phyloP scores from a whole-genome alignment of 2,329 filamentous ascomycete species.

The Remersonia thermophila region DNA sequence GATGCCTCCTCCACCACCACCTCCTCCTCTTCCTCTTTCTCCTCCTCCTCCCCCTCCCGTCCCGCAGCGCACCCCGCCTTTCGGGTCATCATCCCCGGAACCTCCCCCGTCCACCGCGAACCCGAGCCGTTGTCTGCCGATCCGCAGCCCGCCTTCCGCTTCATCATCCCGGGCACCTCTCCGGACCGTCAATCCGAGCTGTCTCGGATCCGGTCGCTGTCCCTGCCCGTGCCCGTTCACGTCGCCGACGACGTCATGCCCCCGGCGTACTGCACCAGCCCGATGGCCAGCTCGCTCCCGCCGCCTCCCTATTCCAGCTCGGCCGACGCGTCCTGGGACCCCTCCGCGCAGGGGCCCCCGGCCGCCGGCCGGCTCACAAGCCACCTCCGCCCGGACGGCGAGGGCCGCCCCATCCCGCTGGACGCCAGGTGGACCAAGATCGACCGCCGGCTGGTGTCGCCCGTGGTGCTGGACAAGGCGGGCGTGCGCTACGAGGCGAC shows the following conservation, averaged over 20 bases:
- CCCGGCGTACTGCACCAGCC: slow-evolving; percentile 14
- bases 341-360: slow-evolving; percentile 19
- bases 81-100: slow-evolving; percentile 26
- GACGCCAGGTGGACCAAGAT: slow-evolving; percentile 51
- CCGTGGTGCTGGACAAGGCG: slow-evolving; percentile 42
- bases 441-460: slow-evolving; percentile 41
- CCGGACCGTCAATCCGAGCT: no score
- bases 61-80: slow-evolving; percentile 22
- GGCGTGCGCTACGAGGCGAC: slow-evolving; percentile 48
- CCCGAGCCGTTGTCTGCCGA: no score
- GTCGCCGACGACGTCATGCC: background rate
- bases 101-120: no score
- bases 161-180: slow-evolving; percentile 20
- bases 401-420: slow-evolving; percentile 42
- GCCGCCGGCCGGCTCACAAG: slow-evolving; percentile 13
- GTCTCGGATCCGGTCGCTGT: no score
- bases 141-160: slow-evolving; percentile 23
- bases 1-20: no score
- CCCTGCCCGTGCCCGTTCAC: no score
- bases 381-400: slow-evolving; percentile 42
- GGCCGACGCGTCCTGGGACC: slow-evolving; percentile 10
- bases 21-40: no score
- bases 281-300: slow-evolving; percentile 17
- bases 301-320: slow-evolving; percentile 25
- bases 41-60: slow-evolving; percentile 28